phyloP scores from a whole-genome alignment of 2,329 filamentous ascomycete species.

The Pseudocercospora fuligena region DNA sequence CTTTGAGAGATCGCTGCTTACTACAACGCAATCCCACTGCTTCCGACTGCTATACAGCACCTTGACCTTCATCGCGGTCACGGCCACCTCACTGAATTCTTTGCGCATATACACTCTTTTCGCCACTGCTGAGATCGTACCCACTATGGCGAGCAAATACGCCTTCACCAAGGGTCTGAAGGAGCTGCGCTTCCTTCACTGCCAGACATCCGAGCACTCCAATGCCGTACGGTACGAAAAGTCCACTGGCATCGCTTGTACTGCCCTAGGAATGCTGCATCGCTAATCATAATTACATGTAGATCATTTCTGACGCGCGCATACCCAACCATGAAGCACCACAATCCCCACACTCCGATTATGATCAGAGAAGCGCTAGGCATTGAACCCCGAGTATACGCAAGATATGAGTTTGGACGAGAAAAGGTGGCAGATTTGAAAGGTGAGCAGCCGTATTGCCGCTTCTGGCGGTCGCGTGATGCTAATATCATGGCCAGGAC shows the following conservation, averaged over 20 bases:
- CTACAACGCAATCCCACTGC: not conserved
- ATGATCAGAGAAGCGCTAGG: conserved; percentile 90
- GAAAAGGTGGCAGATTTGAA: conserved; percentile 68
- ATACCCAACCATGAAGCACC: conserved; percentile 99
- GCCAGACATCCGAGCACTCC: conserved; percentile 91
- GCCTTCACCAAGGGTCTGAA: conserved; percentile 86
- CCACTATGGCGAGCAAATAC: conserved; percentile 87
- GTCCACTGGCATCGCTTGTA: not conserved
- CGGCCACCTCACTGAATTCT: not conserved
- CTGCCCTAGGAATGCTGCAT: not conserved
- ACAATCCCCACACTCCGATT: conserved; percentile 93
- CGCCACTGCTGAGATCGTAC: conserved; percentile 8
- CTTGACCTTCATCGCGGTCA: not conserved
- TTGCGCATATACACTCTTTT: not conserved
- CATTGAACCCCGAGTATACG: conserved; percentile 83
- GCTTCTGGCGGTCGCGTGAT: not conserved
- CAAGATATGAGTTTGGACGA: conserved; percentile 80
- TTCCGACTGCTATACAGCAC: not conserved
- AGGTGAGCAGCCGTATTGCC: conserved; percentile 47
- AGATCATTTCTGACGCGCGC: conserved; percentile 89
- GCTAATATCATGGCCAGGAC: conserved; percentile 50
- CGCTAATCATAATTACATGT: conserved; percentile 11
- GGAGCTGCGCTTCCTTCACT: conserved; percentile 97
- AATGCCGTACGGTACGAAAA: conserved; percentile 75
- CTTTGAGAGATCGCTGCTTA: not conserved